Conservation (phyloP, 116 monocot species). For the Iris pallida region DNA sequence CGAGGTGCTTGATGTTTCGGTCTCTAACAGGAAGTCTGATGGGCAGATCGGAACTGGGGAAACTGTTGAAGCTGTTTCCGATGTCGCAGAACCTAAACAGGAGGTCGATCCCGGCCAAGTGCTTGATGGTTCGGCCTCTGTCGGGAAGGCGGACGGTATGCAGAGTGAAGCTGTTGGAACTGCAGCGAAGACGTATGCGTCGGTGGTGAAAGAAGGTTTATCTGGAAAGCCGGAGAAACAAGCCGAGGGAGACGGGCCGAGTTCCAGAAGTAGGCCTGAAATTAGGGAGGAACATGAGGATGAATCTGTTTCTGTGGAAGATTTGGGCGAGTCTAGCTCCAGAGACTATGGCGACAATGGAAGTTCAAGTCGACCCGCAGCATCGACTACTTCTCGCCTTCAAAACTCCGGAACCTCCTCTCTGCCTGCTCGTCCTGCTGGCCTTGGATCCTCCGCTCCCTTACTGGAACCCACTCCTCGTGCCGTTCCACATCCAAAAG, state of each 20-base stretch:
- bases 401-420: constrained; percentile 19
- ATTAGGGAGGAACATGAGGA: constrained; percentile 4
- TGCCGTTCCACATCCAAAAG: constrained; percentile 33
- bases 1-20: background rate
- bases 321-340: constrained; percentile 30
- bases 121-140: background rate
- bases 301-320: constrained; percentile 35
- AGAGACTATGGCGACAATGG: constrained; percentile 26
- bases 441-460: constrained; percentile 73
- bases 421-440: constrained; percentile 57
- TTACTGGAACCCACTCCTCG: constrained; percentile 45
- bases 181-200: background rate
- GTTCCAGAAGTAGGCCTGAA: background rate
- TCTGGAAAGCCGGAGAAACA: constrained; percentile 1
- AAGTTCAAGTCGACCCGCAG: constrained; percentile 9
- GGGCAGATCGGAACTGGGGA: background rate
- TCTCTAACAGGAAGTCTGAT: constrained; percentile 1
- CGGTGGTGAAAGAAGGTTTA: constrained; percentile 1
- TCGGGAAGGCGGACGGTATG: background rate
- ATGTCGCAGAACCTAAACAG: background rate
- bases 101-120: background rate
- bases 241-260: constrained; percentile 4
- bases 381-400: constrained; percentile 8
- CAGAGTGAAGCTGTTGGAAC: background rate
- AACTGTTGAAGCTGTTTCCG: background rate